Evolutionary conservation across 2,329 filamentous ascomycete species (phyloP).

Genomic region (Verticillium zaregamsianum): DNA sequence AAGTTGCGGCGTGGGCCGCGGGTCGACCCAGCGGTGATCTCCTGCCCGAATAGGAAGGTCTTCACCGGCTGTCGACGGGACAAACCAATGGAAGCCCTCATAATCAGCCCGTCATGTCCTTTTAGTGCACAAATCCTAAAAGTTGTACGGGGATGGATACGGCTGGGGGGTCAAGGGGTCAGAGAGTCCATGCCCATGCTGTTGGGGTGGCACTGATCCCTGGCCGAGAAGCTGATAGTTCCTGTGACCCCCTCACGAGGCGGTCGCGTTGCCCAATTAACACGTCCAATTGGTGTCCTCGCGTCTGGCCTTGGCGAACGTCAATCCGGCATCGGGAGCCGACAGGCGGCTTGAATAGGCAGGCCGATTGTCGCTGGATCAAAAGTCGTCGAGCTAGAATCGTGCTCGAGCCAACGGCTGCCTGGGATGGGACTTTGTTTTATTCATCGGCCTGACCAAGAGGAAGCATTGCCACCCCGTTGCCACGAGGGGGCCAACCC

Average conservation of each 20-base stretch:
- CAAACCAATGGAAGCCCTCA: background rate
- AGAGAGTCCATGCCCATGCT: too few species aligned
- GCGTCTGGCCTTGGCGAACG: background rate
- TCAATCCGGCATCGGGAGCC: background rate
- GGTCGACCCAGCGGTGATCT: background rate
- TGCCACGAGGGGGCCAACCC: background rate
- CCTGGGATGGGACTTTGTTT: background rate
- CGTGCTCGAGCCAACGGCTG: background rate
- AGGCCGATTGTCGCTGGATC: background rate
- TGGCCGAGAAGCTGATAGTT: background rate
- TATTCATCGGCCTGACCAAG: background rate
- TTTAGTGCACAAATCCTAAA: background rate
- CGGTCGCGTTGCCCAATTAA: background rate
- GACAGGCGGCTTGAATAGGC: background rate
- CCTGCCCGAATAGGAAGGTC: background rate
- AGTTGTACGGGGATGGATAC: too few species aligned
- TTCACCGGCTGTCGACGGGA: background rate
- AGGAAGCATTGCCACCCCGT: background rate
- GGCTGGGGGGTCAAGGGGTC: too few species aligned
- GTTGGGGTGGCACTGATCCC: background rate
- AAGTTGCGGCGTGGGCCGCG: background rate
- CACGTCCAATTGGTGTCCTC: background rate
- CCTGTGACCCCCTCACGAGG: background rate
- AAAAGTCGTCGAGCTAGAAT: background rate
- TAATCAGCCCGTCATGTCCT: background rate